These are phyloP conservation scores for Circinella minor DNA, from an alignment of 371 early-diverging fungal species.

Conservation along the genomic window DNA sequence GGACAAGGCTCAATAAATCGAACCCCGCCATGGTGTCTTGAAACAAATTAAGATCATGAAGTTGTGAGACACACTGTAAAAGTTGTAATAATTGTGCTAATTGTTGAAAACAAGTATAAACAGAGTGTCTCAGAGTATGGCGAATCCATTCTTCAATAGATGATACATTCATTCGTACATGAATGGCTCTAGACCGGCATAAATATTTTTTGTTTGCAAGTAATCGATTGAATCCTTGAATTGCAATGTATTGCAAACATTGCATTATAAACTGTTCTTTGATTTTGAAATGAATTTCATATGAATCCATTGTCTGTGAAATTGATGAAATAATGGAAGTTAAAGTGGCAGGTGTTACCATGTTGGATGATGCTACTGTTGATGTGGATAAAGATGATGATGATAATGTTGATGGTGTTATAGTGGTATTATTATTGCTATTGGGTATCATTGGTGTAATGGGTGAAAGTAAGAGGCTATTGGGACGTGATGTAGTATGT, in stretches of 20 bases:
- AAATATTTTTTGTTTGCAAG: constrained; percentile 72
- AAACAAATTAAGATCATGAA: constrained; percentile 67
- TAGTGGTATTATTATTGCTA: too few species aligned
- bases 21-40: constrained; percentile 69
- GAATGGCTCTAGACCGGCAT: constrained; percentile 82
- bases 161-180: constrained; percentile 83
- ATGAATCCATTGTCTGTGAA: constrained; percentile 12
- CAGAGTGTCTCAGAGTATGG: constrained; percentile 38
- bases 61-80: constrained; percentile 76
- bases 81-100: constrained; percentile 80
- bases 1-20: constrained; percentile 64
- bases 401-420: background rate
- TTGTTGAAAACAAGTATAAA: constrained; percentile 52
- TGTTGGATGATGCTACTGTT: too few species aligned
- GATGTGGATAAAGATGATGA: too few species aligned
- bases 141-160: constrained; percentile 84
- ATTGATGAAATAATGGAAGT: constrained; percentile 3
- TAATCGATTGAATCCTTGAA: constrained; percentile 82
- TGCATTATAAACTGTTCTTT: constrained; percentile 63
- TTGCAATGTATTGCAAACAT: constrained; percentile 70
- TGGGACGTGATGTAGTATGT: background rate
- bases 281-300: constrained; percentile 63
- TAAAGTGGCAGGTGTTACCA: background rate
- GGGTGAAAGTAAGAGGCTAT: background rate
- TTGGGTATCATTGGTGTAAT: background rate